Evolutionary conservation across 1,284 basidiomycete species (phyloP), one percentile per base, ranked within the genome.

Genomic region (Ganoderma lucidum): DNA sequence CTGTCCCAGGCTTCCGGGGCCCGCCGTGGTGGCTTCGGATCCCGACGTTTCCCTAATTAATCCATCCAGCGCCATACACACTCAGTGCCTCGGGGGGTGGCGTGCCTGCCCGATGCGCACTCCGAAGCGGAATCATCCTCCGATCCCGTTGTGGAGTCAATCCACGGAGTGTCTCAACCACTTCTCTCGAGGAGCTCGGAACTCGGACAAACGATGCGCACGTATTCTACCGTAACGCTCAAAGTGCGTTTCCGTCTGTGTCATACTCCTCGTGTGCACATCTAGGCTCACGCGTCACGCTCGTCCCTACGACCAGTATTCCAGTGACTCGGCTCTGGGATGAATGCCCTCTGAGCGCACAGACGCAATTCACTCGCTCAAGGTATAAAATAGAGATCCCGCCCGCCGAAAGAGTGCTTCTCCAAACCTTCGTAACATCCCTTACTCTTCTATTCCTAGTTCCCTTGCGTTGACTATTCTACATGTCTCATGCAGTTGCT

Each of bases 251-350:
- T 61, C 39, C 41, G 44, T 17, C 60, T 30, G 59, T 44, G 39
- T 45, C 30, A 37, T 44, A 15, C 10, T 45, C 19, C 62, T 45
- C 44, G 39, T 23, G 44, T 35, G 44, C 62, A 44, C 39, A 60
- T 39, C n/a, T 41, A 61, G 59, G 39, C 59, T 44, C 23, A 42
- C 59, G 51, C 63, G 63, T 64, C 65, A 67, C 65, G 60, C 65
- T 66, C 65, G 44, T 64, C 69, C 63, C 42, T 42, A 35, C 48
- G 41, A 63, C 48, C 48, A 53, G 48, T 53, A 30, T 53, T 44
- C 68, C 64, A 67, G 45, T 73, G 72, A 71, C 68, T 73, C 72
- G 63, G 48, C 44, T 55, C 44, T 63, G 39, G 59, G 14, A 28
- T 30, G 28, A 37, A 28, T 4, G 17, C 12, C 39, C 23, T 17